Base-by-base conservation (phyloP, 2,329 filamentous ascomycete species). In the Raffaelea albimanens region DNA sequence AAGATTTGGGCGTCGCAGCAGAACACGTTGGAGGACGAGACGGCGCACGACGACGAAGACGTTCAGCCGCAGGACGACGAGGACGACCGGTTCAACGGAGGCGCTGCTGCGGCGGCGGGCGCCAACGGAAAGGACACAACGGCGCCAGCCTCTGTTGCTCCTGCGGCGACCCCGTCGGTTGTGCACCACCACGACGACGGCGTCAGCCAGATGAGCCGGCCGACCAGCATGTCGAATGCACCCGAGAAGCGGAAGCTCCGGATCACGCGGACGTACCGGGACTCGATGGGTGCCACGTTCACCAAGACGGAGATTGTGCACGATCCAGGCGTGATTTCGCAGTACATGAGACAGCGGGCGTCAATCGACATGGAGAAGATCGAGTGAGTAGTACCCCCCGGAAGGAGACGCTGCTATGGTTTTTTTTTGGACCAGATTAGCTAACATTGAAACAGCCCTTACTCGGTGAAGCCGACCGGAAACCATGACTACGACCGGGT, bases 1-100 rank as follows among this genome's bases (percentile, higher is more conserved):
- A 82, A 87, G 51, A 96, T 97, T 52, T 98, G 93, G 93, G 83
- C 88, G 51, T 82, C 85, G 55, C 91, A 97, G 63, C 87, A 85
- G 63, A 68, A 77, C 14, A 91, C 84, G 45, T 72, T 97, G 7
- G 82, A 82, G 7, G 85, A 93, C 49, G 70, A 70, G 1, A 76
- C 83, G 42, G 83, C 88, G 50, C 82, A 80, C 55, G 77, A 80
- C 45, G 78, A 82, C 54, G 72, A 75, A 44, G 78, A 83, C 39
- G 68, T 81, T 13, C 69, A 75, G 14, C 69, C 71, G 43, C 76
- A 73, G 29, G 73, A 76, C 48, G 77, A 80, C 53, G 77, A 81
- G 56, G 77, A 81, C 56, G 77, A 87, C 51, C 69, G 78, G 31
- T 87, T 87, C 29, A 87, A 93, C 55, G n/a, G n/a, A n/a, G n/a